Evolutionary conservation across 257 asterid species (phyloP).

Genomic region (Nicotiana sylvestris): DNA sequence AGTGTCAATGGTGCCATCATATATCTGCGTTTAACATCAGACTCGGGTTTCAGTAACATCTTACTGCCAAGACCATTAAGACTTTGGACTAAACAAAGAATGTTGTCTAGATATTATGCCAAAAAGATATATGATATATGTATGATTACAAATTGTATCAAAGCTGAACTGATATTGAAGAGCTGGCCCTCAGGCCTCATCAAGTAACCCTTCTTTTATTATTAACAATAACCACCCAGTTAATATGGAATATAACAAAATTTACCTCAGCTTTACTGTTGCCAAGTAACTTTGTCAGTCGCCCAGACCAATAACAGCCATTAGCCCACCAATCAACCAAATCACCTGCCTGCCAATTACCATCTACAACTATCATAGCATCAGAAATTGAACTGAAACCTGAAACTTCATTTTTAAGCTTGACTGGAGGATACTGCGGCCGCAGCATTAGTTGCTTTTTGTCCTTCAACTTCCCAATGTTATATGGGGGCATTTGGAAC

Average conservation of each 20-base stretch:
- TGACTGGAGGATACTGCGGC: slow-evolving; percentile 58
- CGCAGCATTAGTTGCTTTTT: slow-evolving; percentile 55
- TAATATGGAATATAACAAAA: background rate
- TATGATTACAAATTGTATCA: background rate
- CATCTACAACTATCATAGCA: slow-evolving; percentile 40
- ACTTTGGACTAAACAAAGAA: background rate
- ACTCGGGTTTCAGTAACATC: too few relatives aligned
- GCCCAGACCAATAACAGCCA: slow-evolving; percentile 63
- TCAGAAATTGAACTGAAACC: slow-evolving; percentile 28
- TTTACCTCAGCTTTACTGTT: slow-evolving; percentile 51
- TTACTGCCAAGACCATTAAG: background rate
- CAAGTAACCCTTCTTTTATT: background rate
- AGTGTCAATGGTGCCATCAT: too few relatives aligned
- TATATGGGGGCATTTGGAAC: slow-evolving; percentile 35
- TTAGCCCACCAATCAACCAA: slow-evolving; percentile 57
- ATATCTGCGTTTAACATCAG: too few relatives aligned
- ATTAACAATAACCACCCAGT: background rate
- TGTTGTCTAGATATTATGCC: background rate
- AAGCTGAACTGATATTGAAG: background rate
- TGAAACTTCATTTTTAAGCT: slow-evolving; percentile 22
- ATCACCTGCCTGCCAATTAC: slow-evolving; percentile 74
- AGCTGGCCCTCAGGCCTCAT: background rate
- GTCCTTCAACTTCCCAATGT: slow-evolving; percentile 17
- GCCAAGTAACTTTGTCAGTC: slow-evolving; percentile 36
- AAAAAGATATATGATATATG: background rate